Base-by-base conservation (phyloP, 208 protist genomes). In the Herpetomonas samuelpessoai region DNA sequence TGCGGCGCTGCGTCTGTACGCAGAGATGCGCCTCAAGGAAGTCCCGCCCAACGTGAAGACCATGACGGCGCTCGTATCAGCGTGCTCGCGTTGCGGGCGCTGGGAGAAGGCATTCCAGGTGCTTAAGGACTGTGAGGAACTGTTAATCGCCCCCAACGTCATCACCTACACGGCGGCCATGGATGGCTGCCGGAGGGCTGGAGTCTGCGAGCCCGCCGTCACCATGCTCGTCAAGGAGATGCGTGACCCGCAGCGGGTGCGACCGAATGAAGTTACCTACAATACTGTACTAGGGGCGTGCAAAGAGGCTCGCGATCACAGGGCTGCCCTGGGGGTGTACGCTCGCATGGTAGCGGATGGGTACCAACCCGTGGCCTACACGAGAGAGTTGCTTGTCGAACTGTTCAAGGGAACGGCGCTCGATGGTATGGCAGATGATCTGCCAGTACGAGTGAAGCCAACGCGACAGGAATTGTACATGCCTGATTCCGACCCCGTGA, bases 161-260 rank as follows among this genome's bases (percentile, higher is more conserved):
- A 66, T 86, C 47, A 96, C 86, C 14, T 96, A 93, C 78, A 96
- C 89, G 7, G 81, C 89, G n/a, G 86, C 79, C 12, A 93, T 96
- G 71, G 86, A 96, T 38, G 89, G 82, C 12, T 96, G 89, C 57
- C 73, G 84, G 9, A 77, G 86, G 29, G 89, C 86, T 7, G 77
- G 72, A 4, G 79, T 81, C 27, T 92, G 81, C 53, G 54, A 76
- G 18, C 81, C 89, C 0, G 86, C 86, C 6, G 49, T 92, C 16
- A 60, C 66, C 7, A 62, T 96, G 0, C 69, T 96, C 1, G 62
- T 62, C 26, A 48, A 48, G 14, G 58, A 83, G 27, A 92, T 92
- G 83, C 59, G 65, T 3, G 56, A 83, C 39, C 77, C 79, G 3
- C 27, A 2, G 0, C 53, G 83, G 25, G 86, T 92, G 21, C 73